Evolutionary conservation across 176 grass and related monocot species (phyloP), one percentile per base, ranked within the genome.

Genomic region (Alloteropsis semialata): DNA sequence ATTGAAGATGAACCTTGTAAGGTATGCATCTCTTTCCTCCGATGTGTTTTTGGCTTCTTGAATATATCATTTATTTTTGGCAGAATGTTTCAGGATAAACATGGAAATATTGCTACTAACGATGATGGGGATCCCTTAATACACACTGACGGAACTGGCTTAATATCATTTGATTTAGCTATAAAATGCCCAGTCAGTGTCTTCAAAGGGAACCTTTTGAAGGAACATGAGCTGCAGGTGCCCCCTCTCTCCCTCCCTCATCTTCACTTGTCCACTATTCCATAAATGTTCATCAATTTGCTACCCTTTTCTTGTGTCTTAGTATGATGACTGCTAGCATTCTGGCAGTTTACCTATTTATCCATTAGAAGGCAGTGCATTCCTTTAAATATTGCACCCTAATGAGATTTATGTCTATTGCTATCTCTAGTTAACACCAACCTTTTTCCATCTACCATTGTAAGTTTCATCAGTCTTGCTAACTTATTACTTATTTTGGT

Each of bases 71-170:
- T 88, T 44, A 75, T 56, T 43, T 36, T 56, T 37, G 65, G 59
- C 56, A 49, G 13, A 46, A 69, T 69, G 5, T 82, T 90, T 69
- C 71, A 93, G 91, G 82, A 86, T 80, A 68, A 65, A 80, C 0
- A 80, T 77, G 88, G 88, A 48, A 80, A n/a, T n/a, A n/a, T n/a
- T n/a, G n/a, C n/a, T n/a, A n/a, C 2, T 6, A 49, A 43, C 43
- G 45, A 82, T 65, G 78, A 39, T 13, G 34, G 79, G 3, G 38
- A 88, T 13, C 69, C 32, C 17, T 79, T 76, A 14, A 97, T 97
- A 94, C 68, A 94, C 94, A n/a, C n/a, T n/a, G 87, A 94, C 84
- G 94, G 94, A 77, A 97, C 94, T 54, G 89, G 92, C 36, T 78
- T 88, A 51, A 90, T 97, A 72, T 94, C 94, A 28, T 72, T 85